Evolutionary conservation across 2,329 filamentous ascomycete genomes (phyloP), one percentile per base, ranked within the genome.

Genomic region (Colletotrichum liaoningense): DNA sequence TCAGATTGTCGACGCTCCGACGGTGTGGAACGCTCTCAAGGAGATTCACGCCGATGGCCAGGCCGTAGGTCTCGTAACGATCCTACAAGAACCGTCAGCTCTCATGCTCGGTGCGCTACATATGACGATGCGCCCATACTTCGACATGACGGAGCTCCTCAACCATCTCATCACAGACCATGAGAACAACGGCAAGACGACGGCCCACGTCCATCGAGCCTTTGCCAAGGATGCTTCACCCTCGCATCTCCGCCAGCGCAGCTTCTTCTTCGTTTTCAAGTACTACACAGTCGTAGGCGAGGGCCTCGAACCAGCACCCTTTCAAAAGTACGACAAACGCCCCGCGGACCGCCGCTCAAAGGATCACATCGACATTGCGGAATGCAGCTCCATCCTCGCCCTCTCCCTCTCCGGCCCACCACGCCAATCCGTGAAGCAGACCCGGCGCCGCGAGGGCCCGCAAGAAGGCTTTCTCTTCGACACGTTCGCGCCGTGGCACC

Each of bases 251-350:
- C 86, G 86, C 14, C 89, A 89, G 75, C 83, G 87, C 7, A 88
- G 87, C 8, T 91, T 92, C 78, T 87, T 91, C 75, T 92, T 92
- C 78, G 88, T 86, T 55, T 91, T 92, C 78, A 91, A 92, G 76
- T 92, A 92, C 78, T 92, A 91, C 77, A 92, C 90, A 5, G 84
- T 91, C 7, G 86, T 92, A 14, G 88, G 86, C 1, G 84, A 88
- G 5, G 86, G 86, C 4, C 86, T 90, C 54, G 83, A 85, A 38
- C 90, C 91, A 0, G 88, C 90, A 77, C 83, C 88, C 6, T 92
- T 90, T 90, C 91, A 92, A 77, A 81, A 84, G 24, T 86, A 87
- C 49, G 89, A 91, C 75, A 84, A 83, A 56, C 80, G 83, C n/a
- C 79, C 84, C 0, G 76, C 80, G 42, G 79, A 85, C 77, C 79